Evolutionary conservation across 176 grass and related monocot genomes (phyloP), one percentile per base, ranked within the genome.

Genomic region (Oryza officinalis): DNA sequence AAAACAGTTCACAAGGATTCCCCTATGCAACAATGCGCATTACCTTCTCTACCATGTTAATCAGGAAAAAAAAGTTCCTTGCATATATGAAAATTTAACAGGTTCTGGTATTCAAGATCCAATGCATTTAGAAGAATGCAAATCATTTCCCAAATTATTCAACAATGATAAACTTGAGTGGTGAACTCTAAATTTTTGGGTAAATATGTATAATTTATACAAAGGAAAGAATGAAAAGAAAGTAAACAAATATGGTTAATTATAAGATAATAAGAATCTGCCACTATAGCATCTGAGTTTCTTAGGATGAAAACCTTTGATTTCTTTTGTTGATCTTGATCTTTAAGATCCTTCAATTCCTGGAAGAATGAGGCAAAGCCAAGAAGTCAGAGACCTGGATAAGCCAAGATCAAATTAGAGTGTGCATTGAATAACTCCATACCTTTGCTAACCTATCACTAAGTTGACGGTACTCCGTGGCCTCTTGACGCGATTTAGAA

Each of bases 291-390:
- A 71, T 80, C 30, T 5, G 64, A 41, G 65, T 69, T 25, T 87
- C 8, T 25, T 69, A 65, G 27, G 76, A 38, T 73, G 38, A 67
- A 80, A 79, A 99, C 97, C 93, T 99, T 96, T 80, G 84, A 85
- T 85, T 93, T 96, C 78, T 89, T 91, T 86, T 94, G 91, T 69
- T 96, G 97, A 67, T 94, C 89, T 74, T 89, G 89, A 44, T 99
- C 97, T 92, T 96, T 99, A 72, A 91, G 61, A 67, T 96, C 93
- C 92, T 94, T 96, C 86, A 94, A 74, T 90, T 96, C 97, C 97
- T 99, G 74, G 63, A 22, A 92, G 83, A 76, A 63, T 80, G 81
- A 85, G 67, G 57, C 25, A 80, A 86, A 71, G 23, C 8, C 80
- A 87, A 74, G 44, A 85, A 44, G 65, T 92, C 81, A 85, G 65